A percentile compares a stretch with the other conserved stretches of the same genome.
These are phyloP conservation scores for Yarrowia bubula DNA, from an alignment of 805 yeast species.

Conservation along the genomic window DNA sequence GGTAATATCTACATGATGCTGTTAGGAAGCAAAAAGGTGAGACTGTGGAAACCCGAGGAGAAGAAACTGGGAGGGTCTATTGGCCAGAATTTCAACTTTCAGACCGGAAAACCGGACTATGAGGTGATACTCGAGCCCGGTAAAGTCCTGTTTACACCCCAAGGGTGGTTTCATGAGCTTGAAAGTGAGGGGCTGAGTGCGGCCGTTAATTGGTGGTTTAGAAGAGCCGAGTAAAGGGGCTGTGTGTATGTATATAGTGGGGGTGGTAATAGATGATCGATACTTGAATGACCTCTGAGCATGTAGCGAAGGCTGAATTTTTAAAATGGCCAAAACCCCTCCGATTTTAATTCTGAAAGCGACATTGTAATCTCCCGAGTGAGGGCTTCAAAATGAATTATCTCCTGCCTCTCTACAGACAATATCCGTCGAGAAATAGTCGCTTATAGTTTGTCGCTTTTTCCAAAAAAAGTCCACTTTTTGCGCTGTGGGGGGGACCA, in stretches of 20 bases:
- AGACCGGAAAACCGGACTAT: background rate
- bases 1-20: conserved; percentile 10
- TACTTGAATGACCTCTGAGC: too few species aligned
- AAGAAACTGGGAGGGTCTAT: background rate
- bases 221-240: background rate
- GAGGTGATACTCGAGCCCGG: conserved; percentile 7
- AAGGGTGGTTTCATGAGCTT: conserved; percentile 20
- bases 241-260: background rate
- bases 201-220: conserved; percentile 24
- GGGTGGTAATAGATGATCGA: too few species aligned
- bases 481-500: too few species aligned
- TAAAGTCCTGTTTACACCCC: conserved; percentile 20
- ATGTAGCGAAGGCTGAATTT: too few species aligned
- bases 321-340: too few species aligned
- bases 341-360: too few species aligned
- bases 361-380: too few species aligned
- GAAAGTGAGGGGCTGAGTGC: conserved; percentile 8
- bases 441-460: too few species aligned
- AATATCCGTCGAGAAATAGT: too few species aligned
- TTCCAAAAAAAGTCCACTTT: too few species aligned
- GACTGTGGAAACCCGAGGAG: conserved; percentile 18
- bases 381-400: too few species aligned
- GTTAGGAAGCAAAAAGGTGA: conserved; percentile 16
- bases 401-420: too few species aligned
- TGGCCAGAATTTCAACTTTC: conserved; percentile 20